A percentile compares a stretch with the other conserved stretches of the same genome.
These are phyloP conservation scores for Paspalum notatum DNA, from an alignment of 176 grass and related monocot species.

Conservation along the genomic window DNA sequence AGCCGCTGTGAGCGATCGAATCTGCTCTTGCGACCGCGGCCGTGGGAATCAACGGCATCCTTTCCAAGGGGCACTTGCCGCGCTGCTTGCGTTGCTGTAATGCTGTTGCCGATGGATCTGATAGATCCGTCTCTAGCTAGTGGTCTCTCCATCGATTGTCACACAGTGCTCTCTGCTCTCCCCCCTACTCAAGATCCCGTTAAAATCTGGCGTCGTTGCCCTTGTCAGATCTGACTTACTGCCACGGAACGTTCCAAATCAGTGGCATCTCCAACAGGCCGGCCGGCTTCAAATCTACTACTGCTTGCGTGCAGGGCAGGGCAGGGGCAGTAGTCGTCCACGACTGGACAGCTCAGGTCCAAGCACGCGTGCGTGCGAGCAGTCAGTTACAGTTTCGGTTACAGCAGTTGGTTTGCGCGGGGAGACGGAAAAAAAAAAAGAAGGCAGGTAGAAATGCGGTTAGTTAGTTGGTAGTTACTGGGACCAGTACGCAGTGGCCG, in stretches of 20 bases:
- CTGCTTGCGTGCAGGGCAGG: neutral
- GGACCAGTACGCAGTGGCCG: neutral
- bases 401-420: neutral
- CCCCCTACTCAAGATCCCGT: no score
- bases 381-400: neutral
- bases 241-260: neutral
- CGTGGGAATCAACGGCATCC: constrained; percentile 34
- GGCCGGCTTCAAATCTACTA: neutral
- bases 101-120: neutral
- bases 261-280: neutral
- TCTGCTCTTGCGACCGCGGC: neutral
- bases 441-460: neutral
- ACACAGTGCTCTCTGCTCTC: neutral
- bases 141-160: neutral
- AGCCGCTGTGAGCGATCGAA: neutral
- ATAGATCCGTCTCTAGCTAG: neutral
- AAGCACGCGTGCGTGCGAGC: constrained; percentile 11
- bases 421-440: no score
- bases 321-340: neutral
- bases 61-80: constrained; percentile 34
- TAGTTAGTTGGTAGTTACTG: constrained; percentile 5
- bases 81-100: neutral
- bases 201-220: neutral
- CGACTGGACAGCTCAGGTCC: neutral
- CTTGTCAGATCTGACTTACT: neutral